A percentile compares a stretch with the other conserved stretches of the same genome.
Conservation (phyloP, 2,329 filamentous ascomycete species). For the Microascus cirrosus region DNA sequence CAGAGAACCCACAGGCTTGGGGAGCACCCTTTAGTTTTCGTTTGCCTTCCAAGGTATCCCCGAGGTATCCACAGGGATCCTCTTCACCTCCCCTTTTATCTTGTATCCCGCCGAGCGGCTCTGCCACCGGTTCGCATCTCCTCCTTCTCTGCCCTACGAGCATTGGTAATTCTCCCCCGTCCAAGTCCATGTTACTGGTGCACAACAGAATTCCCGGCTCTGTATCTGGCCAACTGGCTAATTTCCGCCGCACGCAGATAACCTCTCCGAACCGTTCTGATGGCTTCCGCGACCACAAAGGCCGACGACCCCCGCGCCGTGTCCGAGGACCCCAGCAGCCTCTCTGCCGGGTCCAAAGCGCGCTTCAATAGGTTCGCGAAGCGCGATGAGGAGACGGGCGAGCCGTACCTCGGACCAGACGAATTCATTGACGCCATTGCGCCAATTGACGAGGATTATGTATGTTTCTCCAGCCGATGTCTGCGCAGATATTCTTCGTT, state of each 20-base stretch:
- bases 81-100: background rate
- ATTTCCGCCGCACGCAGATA: background rate
- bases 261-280: conserved; percentile 1
- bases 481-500: background rate
- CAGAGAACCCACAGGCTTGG: background rate
- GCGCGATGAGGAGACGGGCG: conserved; percentile 64
- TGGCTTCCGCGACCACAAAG: background rate
- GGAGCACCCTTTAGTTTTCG: background rate
- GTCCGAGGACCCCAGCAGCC: conserved; percentile 39
- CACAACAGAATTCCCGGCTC: background rate
- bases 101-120: background rate
- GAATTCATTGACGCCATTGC: conserved; percentile 88
- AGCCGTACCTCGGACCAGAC: conserved; percentile 70
- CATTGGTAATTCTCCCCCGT: background rate
- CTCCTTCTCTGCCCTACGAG: background rate
- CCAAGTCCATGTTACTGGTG: background rate
- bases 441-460: conserved; percentile 79
- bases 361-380: conserved; percentile 68
- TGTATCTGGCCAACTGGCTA: background rate
- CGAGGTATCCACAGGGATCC: background rate
- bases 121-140: background rate
- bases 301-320: conserved; percentile 36
- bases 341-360: conserved; percentile 64
- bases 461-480: conserved; percentile 33
- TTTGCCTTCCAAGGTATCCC: background rate